Conservation (phyloP, 2,329 filamentous ascomycete genomes). For the Parastagonospora nodorum region DNA sequence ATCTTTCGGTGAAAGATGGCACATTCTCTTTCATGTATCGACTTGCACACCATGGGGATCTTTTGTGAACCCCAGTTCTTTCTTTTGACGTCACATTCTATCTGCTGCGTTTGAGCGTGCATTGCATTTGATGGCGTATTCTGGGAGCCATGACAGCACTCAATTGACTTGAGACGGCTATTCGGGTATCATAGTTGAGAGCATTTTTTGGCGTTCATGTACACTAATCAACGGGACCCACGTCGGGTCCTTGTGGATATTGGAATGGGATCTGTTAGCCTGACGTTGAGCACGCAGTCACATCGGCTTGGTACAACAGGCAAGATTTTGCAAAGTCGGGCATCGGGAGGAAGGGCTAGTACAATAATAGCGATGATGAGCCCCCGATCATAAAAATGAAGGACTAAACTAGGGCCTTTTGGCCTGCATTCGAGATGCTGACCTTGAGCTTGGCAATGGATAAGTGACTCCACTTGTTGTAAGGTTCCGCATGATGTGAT, state of each 20-base stretch:
- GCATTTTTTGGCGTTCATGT: conserved; percentile 31
- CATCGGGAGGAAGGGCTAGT: too few species aligned
- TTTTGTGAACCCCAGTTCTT: background rate
- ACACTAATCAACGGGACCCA: background rate
- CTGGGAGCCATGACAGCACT: conserved; percentile 15
- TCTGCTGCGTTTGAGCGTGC: conserved; percentile 44
- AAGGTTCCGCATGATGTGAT: too few species aligned
- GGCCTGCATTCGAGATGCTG: too few species aligned
- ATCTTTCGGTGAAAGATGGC: conserved; percentile 35
- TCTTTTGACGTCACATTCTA: conserved; percentile 17
- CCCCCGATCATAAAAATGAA: too few species aligned
- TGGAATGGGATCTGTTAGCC: too few species aligned
- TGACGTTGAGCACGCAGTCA: background rate
- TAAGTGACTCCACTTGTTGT: too few species aligned
- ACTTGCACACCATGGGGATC: conserved; percentile 2
- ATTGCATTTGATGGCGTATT: conserved; percentile 38
- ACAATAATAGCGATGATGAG: too few species aligned
- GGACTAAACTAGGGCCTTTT: too few species aligned
- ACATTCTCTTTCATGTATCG: conserved; percentile 16
- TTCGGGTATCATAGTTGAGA: conserved; percentile 15
- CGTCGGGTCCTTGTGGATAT: background rate
- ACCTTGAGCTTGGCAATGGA: too few species aligned
- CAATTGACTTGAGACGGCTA: conserved; percentile 15
- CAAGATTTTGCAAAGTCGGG: too few species aligned
- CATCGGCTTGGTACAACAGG: too few species aligned